These are phyloP conservation scores for Metarhizium anisopliae DNA, from an alignment of 2,329 filamentous ascomycete genomes.

Conservation along the genomic window DNA sequence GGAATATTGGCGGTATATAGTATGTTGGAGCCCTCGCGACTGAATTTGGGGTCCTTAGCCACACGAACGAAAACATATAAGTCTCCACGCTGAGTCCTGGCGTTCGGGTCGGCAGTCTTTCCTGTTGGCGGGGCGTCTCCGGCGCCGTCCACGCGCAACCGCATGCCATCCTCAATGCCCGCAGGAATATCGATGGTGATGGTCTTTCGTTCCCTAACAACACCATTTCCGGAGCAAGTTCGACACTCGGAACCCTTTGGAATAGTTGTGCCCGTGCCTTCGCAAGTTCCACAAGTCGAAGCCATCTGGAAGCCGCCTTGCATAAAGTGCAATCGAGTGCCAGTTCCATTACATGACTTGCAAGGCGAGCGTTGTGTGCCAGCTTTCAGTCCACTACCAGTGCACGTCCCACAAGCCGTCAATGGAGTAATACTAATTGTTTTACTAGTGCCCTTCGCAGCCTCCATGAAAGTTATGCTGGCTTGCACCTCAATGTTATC, in stretches of 20 bases:
- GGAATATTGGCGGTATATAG: slow-evolving; percentile 88
- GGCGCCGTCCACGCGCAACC: slow-evolving; percentile 72
- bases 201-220: slow-evolving; percentile 72
- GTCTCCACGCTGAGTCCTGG: slow-evolving; percentile 67
- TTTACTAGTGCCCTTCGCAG: slow-evolving; percentile 82
- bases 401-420: slow-evolving; percentile 72
- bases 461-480: slow-evolving; percentile 91
- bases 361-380: slow-evolving; percentile 68
- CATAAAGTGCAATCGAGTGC: slow-evolving; percentile 80
- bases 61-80: slow-evolving; percentile 88
- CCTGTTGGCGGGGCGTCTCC: slow-evolving; percentile 81
- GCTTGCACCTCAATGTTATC: slow-evolving; percentile 94
- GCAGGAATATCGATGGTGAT: slow-evolving; percentile 88
- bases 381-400: slow-evolving; percentile 74
- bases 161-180: slow-evolving; percentile 95
- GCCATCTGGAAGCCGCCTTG: slow-evolving; percentile 94
- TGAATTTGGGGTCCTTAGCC: slow-evolving; percentile 83
- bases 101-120: slow-evolving; percentile 51
- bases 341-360: slow-evolving; percentile 75
- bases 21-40: slow-evolving; percentile 77
- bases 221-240: slow-evolving; percentile 73
- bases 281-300: slow-evolving; percentile 74
- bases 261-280: slow-evolving; percentile 66
- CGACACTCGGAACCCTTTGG: slow-evolving; percentile 75
- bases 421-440: slow-evolving; percentile 81